Conservation (phyloP, 192 early-diverging fungal genomes). For the Gonapodya prolifera region DNA sequence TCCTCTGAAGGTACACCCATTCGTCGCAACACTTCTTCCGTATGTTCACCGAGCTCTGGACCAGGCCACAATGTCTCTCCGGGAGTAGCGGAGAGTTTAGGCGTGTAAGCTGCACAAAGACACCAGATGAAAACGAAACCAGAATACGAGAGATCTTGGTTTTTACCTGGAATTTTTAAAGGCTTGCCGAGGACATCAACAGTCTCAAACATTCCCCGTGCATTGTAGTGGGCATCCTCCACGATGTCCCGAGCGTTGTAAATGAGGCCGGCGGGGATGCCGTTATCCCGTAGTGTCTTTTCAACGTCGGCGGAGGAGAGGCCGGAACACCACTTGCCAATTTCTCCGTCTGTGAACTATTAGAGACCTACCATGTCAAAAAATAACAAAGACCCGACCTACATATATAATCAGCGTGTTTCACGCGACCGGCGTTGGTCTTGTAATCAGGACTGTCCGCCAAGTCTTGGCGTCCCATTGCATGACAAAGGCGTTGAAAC, state of each 20-base stretch:
- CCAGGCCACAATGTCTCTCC: constrained; percentile 35
- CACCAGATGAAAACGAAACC: constrained; percentile 3
- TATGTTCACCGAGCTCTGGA: constrained; percentile 32
- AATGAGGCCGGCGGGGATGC: constrained; percentile 30
- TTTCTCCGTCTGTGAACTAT: constrained; percentile 19
- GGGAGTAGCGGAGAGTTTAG: constrained; percentile 22
- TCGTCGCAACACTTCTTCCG: constrained; percentile 17
- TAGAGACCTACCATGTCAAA: no score
- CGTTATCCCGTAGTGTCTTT: background rate
- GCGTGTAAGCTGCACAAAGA: constrained; percentile 28
- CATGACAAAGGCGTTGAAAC: constrained; percentile 28
- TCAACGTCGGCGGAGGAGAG: background rate
- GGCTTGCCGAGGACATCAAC: constrained; percentile 20
- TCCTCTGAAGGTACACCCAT: constrained; percentile 16
- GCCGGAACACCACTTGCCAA: background rate
- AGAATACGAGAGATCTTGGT: background rate
- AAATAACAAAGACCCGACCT: constrained; percentile 12
- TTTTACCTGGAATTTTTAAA: constrained; percentile 27
- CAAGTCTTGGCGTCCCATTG: constrained; percentile 27
- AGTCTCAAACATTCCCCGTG: constrained; percentile 26
- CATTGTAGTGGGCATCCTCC: constrained; percentile 28
- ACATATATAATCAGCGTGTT: constrained; percentile 14
- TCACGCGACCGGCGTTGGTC: constrained; percentile 28
- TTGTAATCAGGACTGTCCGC: constrained; percentile 20
- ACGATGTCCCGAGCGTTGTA: constrained; percentile 32